Evolutionary conservation across 1,284 basidiomycete species (phyloP), one percentile per base, ranked within the genome.

Genomic region (Caloboletus firmus): DNA sequence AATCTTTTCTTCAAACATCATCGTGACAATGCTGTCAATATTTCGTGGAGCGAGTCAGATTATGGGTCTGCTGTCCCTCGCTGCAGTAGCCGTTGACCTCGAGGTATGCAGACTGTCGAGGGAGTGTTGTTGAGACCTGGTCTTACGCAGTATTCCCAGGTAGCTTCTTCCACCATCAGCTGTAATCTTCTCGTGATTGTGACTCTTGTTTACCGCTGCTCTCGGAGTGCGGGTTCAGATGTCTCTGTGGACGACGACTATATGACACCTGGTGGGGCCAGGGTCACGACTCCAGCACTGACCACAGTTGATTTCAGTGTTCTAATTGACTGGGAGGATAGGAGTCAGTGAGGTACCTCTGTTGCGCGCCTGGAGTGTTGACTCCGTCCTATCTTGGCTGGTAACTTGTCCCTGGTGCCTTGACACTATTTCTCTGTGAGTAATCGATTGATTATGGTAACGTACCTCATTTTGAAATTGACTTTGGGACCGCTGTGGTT

Each of bases 171-270:
- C 10, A 49, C 51, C 32, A 56, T 67, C 49, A 55, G 37, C 37
- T 64, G 65, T 30, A 66, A 64, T 37, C 31, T 62, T 4, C 53
- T 66, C 12, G 63, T 66, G 39, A 39, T 64, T 24, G 50, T 42
- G 40, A 66, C 61, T 1, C 35, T 59, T 12, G 12, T 57, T 18
- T 67, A 69, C 42, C 52, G 59, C 12, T 22, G 53, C 17, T 50
- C 39, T 32, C 50, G 39, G 24, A 36, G 47, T 3, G n/a, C 43
- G 20, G n/a, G 40, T 42, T 13, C 45, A 4, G 24, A 20, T 18
- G n/a, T 5, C 13, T 1, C 39, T 31, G 59, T 43, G 4, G 53
- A 46, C 12, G 43, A 49, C 28, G 52, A 62, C 22, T 47, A 49
- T 37, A 52, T 50, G 17, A 51, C 40, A 35, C 36, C 52, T 12